Percentiles rank a stretch among this genome's conserved stretches.
Conservation (phyloP, 768 basidiomycete species). For the Cantharellus anzutake region DNA sequence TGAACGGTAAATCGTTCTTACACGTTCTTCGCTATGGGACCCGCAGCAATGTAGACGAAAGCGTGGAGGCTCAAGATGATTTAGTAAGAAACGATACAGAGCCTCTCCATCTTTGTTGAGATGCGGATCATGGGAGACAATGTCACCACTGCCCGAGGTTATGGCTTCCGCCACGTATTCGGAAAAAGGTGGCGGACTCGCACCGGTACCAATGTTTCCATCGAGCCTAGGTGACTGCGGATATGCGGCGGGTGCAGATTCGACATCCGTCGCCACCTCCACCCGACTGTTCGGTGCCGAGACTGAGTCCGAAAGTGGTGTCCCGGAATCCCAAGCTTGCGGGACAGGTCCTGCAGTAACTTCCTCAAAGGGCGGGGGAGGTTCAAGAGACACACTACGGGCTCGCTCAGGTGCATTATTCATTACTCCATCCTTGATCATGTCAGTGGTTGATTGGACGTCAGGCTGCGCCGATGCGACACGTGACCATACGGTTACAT, state of each 20-base stretch:
- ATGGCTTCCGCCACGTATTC: conserved; percentile 47
- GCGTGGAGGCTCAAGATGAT: conserved; percentile 30
- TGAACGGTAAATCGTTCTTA: background rate
- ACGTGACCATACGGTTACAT: background rate
- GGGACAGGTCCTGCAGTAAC: background rate
- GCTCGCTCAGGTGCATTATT: background rate
- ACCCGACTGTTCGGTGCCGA: no score
- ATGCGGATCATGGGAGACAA: conserved; percentile 53
- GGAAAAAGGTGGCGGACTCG: conserved; percentile 36
- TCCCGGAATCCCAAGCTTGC: no score
- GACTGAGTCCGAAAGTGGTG: no score
- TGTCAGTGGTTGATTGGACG: background rate
- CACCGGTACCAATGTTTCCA: no score
- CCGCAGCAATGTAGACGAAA: conserved; percentile 33
- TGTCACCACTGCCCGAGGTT: conserved; percentile 25
- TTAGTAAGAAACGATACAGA: conserved; percentile 53
- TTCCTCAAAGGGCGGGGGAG: background rate
- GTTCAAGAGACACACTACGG: background rate
- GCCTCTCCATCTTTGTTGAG: conserved; percentile 53
- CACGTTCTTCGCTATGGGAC: conserved; percentile 34
- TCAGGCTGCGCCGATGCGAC: background rate
- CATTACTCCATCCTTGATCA: background rate
- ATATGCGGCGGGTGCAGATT: no score
- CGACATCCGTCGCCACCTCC: no score
- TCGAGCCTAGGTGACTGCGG: no score